These are phyloP conservation scores for Pythium rhizo-oryzae DNA, from an alignment of 352 stramenopile genomes.

Conservation along the genomic window DNA sequence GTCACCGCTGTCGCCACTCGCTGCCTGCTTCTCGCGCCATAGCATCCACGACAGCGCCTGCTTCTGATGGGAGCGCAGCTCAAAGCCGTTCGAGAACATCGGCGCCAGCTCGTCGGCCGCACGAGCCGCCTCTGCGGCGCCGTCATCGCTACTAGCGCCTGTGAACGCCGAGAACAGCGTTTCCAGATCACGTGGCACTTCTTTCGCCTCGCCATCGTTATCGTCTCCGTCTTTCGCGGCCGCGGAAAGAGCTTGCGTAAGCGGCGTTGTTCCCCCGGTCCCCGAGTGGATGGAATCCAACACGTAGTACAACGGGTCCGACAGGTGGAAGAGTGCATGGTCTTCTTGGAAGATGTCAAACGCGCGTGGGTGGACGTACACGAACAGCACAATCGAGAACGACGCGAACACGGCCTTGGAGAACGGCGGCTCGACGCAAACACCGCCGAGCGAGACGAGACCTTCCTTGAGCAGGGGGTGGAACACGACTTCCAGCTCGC, in stretches of 20 bases:
- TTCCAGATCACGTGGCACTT: conserved; percentile 48
- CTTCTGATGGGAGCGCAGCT: conserved; percentile 82
- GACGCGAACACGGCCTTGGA: conserved; percentile 68
- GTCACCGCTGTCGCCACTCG: background rate
- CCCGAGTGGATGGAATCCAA: conserved; percentile 43
- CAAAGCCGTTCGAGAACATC: conserved; percentile 59
- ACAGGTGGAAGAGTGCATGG: conserved; percentile 63
- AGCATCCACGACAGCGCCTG: conserved; percentile 88
- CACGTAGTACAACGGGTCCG: conserved; percentile 57
- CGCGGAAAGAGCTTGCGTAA: conserved; percentile 15
- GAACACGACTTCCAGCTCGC: conserved; percentile 59
- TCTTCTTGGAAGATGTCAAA: conserved; percentile 71
- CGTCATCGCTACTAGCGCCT: conserved; percentile 34
- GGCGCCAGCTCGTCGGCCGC: conserved; percentile 42
- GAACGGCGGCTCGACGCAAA: conserved; percentile 48
- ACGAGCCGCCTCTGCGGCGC: conserved; percentile 20
- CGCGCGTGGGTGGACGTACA: conserved; percentile 59
- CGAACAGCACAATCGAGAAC: conserved; percentile 61
- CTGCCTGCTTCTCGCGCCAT: conserved; percentile 63
- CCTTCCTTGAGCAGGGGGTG: conserved; percentile 67
- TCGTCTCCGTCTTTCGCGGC: background rate
- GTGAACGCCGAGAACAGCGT: conserved; percentile 70
- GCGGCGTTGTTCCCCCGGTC: conserved; percentile 10
- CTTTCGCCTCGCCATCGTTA: conserved; percentile 24
- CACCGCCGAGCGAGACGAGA: conserved; percentile 46